Base-by-base conservation (phyloP, 768 basidiomycete species). In the Trametes villosa region DNA sequence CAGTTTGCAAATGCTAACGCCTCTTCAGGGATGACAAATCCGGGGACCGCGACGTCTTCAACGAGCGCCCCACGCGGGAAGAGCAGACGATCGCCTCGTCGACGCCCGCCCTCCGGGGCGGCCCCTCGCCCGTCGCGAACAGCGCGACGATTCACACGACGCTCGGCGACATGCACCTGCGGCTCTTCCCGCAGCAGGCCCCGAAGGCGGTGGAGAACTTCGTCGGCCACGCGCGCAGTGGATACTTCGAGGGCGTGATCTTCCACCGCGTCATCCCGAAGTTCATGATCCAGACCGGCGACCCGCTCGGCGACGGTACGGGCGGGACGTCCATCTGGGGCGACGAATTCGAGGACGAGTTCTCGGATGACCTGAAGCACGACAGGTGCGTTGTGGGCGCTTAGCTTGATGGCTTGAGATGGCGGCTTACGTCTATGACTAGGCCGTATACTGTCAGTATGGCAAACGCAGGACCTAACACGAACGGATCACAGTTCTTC, bases 181-280 rank as follows among this genome's bases (percentile, higher is more conserved):
- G 87, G 5, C 75, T 95, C 42, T 98, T 94, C 85, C 97, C 97
- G 0, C 84, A 92, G 64, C 87, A 93, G 56, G 91, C 92, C 5
- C 97, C 97, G 3, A 97, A 91, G 74, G 86, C 97, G 0, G 96
- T 99, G 38, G 97, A 99, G 77, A 99, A 98, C 78, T 98, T 99
- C 75, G 91, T 96, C 24, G 94, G 93, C 1, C 93, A 96, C 67
- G 85, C 92, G 17, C 81, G 91, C 66, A 92, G 88, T 65, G 87
- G 92, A 2, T 98, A 90, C 77, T 98, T 90, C 69, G 96, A 99
- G 72, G 88, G 89, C 13, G 80, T 97, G 59, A 85, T 98, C 69
- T 98, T 98, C 81, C 97, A 99, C 73, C 91, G 97, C 59, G 92
- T 98, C 64, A 99, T 99, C 71, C 85, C 93, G 62, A 98, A 99